Conservation (phyloP, 805 yeast genomes). For the Suhomyces xylopsoci region DNA sequence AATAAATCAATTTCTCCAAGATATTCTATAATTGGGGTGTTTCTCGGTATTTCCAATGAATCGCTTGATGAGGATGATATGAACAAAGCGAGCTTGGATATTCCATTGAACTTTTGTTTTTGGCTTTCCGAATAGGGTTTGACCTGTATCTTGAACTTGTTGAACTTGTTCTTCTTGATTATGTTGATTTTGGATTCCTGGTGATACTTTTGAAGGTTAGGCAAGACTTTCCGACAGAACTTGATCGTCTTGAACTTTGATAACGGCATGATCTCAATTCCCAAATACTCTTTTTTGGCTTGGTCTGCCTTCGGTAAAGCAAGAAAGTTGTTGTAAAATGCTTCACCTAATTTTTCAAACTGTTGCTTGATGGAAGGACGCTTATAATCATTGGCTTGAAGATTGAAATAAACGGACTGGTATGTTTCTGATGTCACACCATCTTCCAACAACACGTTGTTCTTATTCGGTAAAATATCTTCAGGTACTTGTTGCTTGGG, state of each 20-base stretch:
- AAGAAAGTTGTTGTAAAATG: constrained; percentile 10
- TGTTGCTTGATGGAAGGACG: constrained; percentile 27
- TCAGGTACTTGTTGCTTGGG: neutral
- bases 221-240: constrained; percentile 29
- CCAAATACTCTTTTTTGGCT: constrained; percentile 1
- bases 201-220: constrained; percentile 30
- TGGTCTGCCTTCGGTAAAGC: constrained; percentile 6
- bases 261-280: constrained; percentile 20
- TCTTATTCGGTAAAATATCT: constrained; percentile 35
- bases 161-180: constrained; percentile 16
- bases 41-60: constrained; percentile 34
- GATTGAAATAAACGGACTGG: constrained; percentile 50
- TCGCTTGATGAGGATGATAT: constrained; percentile 19
- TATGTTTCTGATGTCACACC: constrained; percentile 46
- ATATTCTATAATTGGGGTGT: constrained; percentile 56
- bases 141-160: constrained; percentile 42
- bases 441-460: constrained; percentile 40
- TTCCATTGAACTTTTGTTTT: constrained; percentile 62
- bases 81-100: constrained; percentile 65
- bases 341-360: constrained; percentile 20
- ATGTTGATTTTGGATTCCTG: constrained; percentile 32
- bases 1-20: constrained; percentile 72
- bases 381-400: constrained; percentile 46
- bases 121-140: constrained; percentile 57
- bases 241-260: constrained; percentile 27